These are phyloP conservation scores for Pulveroboletus frians DNA, from an alignment of 768 basidiomycete genomes.

Conservation along the genomic window DNA sequence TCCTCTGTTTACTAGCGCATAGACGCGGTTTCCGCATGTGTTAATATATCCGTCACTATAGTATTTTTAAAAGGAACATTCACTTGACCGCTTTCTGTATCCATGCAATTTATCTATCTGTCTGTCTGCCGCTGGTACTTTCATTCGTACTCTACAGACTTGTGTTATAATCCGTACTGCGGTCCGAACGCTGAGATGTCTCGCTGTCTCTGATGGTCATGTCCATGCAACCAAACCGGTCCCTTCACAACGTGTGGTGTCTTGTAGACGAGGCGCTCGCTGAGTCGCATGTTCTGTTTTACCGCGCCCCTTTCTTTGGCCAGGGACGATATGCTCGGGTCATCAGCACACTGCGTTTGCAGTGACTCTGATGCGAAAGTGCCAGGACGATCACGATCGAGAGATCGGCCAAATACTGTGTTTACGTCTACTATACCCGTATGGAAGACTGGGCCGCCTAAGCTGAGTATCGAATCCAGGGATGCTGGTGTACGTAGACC, in stretches of 20 bases:
- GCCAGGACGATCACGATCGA: constrained; percentile 16
- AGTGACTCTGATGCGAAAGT: background rate
- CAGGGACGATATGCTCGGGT: background rate
- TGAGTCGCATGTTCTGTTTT: background rate
- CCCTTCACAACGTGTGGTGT: background rate
- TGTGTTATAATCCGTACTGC: constrained; percentile 13
- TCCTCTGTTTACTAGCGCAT: constrained; percentile 21
- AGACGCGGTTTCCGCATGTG: constrained; percentile 4
- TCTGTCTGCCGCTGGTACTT: constrained; percentile 5
- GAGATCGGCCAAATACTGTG: constrained; percentile 5
- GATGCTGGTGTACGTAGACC: background rate
- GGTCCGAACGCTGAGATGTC: constrained; percentile 7
- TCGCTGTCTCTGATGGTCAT: background rate
- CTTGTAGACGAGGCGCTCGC: background rate
- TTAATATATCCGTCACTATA: constrained; percentile 21
- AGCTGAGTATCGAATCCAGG: no score
- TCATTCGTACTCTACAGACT: constrained; percentile 8
- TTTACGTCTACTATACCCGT: constrained; percentile 8
- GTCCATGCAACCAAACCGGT: background rate
- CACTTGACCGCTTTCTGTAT: constrained; percentile 20
- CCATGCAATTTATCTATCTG: constrained; percentile 23
- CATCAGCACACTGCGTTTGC: background rate
- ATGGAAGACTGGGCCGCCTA: background rate
- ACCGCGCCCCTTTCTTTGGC: background rate
- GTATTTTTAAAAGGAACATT: constrained; percentile 11